Evolutionary conservation across 169 alveolate species (phyloP), one percentile per base, ranked within the genome.

Genomic region (Cystoisospora suis): DNA sequence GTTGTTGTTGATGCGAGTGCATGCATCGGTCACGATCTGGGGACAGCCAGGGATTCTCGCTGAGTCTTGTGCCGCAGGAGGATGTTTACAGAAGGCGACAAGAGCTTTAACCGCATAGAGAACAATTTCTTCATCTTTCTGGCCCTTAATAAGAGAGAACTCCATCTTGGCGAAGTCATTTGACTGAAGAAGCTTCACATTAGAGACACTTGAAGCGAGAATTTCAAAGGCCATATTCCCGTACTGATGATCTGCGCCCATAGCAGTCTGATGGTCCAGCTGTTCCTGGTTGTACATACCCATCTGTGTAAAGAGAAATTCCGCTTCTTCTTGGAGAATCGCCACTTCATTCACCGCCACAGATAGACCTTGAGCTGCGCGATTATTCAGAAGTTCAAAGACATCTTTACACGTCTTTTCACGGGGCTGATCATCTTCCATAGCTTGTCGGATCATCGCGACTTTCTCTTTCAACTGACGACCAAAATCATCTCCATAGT

Each of bases 391-490:
- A 6, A 88, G 70, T 58, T 88, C 92, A 75, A 79, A 88, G 42
- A 88, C 92, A 45, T 88, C 92, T 59, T 88, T 88, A 75, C 92
- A 88, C 32, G 92, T 88, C 92, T 88, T 88, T 75, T 88, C 92
- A 58, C 83, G 88, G n/a, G 92, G 92, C 85, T 88, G 92, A 75
- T 88, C 92, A 59, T 88, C 92, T 20, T 75, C 92, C 92, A 88
- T 88, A 53, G 92, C 92, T 80, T 88, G 92, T 58, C 92, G 92
- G 47, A 88, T 88, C 92, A 88, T 88, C 58, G 92, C 92, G 23
- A 86, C 80, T 65, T 88, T 88, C 77, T 88, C 77, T 75, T 45
- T 77, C 38, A 88, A 58, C 85, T 88, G 89, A 6, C 45, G 61
- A 9, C 89, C 89, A 6, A 75, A 86, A 0, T 88, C 92, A 1